Percentiles rank a stretch among this genome's conserved stretches.
These are phyloP conservation scores for Plasmodium sp. DNA, from an alignment of 169 alveolate species.

Conservation along the genomic window DNA sequence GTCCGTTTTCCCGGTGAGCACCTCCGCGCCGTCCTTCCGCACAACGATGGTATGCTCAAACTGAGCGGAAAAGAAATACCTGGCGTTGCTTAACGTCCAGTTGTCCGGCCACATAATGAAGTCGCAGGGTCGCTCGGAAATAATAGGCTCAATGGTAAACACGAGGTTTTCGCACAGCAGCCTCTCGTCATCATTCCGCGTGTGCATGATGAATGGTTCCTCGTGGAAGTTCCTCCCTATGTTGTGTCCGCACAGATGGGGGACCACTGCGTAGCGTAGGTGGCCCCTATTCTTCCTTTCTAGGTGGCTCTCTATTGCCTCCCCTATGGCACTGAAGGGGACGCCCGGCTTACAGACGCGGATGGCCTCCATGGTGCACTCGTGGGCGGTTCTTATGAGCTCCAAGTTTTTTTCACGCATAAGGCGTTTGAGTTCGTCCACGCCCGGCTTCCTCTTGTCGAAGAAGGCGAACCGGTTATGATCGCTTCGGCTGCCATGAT, in stretches of 20 bases:
- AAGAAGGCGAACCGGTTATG: slow-evolving; percentile 9
- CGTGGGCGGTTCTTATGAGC: slow-evolving; percentile 79
- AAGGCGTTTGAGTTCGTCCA: slow-evolving; percentile 54
- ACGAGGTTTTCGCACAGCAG: slow-evolving; percentile 86
- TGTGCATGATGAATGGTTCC: slow-evolving; percentile 77
- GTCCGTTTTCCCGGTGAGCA: slow-evolving; percentile 74
- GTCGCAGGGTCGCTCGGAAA: slow-evolving; percentile 70
- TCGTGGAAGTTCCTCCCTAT: slow-evolving; percentile 85
- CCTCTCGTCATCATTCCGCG: slow-evolving; percentile 76
- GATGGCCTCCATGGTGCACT: slow-evolving; percentile 79
- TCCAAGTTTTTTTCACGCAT: slow-evolving; percentile 76
- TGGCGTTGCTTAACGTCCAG: slow-evolving; percentile 87
- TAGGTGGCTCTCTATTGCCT: slow-evolving; percentile 35
- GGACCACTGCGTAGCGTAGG: slow-evolving; percentile 54
- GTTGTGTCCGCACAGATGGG: slow-evolving; percentile 83
- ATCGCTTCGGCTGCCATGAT: background rate
- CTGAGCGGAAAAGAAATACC: slow-evolving; percentile 77
- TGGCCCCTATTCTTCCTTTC: slow-evolving; percentile 19
- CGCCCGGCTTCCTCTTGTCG: background rate
- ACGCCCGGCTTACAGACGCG: slow-evolving; percentile 79
- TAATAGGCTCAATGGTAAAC: slow-evolving; percentile 87
- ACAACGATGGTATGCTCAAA: slow-evolving; percentile 83
- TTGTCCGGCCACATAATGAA: slow-evolving; percentile 87
- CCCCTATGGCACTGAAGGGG: slow-evolving; percentile 45
- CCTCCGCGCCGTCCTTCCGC: slow-evolving; percentile 76